These are phyloP conservation scores for Pseudonitzschia pungens DNA, from an alignment of 108 stramenopile species.

Conservation along the genomic window DNA sequence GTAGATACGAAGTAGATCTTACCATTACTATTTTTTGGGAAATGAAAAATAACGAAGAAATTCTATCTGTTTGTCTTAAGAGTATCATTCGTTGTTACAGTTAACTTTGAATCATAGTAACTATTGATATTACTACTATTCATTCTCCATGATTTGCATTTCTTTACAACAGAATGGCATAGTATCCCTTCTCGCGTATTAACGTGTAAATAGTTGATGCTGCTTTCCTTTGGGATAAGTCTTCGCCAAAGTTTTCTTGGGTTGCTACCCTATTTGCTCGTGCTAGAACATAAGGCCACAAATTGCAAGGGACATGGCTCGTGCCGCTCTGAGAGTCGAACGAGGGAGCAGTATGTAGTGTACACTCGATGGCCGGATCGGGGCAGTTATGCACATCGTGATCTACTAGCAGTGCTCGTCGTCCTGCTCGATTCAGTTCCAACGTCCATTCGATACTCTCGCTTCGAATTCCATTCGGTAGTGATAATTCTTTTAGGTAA, in stretches of 20 bases:
- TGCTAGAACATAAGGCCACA: slow-evolving; percentile 10
- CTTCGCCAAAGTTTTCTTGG: neutral
- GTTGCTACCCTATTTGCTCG: slow-evolving; percentile 6
- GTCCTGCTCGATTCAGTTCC: slow-evolving; percentile 21
- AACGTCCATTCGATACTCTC: slow-evolving; percentile 9
- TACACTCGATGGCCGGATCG: slow-evolving; percentile 13
- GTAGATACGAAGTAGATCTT: too few relatives aligned
- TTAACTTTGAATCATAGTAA: too few relatives aligned
- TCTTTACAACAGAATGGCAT: neutral
- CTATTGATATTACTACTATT: too few relatives aligned
- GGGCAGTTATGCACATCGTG: neutral
- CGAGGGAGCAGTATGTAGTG: neutral
- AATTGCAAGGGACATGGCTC: neutral
- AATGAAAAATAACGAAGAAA: too few relatives aligned
- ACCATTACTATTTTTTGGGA: too few relatives aligned
- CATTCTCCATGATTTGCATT: too few relatives aligned
- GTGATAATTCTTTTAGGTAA: neutral
- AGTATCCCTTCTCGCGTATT: slow-evolving; percentile 12
- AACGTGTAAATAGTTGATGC: slow-evolving; percentile 9
- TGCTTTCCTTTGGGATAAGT: neutral
- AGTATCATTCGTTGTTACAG: too few relatives aligned
- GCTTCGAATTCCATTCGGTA: neutral
- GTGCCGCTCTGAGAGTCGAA: neutral
- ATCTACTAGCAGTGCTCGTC: slow-evolving; percentile 1
- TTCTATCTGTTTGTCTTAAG: too few relatives aligned